These are phyloP conservation scores for Eragrostis nindensis DNA, from an alignment of 176 grass and related monocot species.

Conservation along the genomic window DNA sequence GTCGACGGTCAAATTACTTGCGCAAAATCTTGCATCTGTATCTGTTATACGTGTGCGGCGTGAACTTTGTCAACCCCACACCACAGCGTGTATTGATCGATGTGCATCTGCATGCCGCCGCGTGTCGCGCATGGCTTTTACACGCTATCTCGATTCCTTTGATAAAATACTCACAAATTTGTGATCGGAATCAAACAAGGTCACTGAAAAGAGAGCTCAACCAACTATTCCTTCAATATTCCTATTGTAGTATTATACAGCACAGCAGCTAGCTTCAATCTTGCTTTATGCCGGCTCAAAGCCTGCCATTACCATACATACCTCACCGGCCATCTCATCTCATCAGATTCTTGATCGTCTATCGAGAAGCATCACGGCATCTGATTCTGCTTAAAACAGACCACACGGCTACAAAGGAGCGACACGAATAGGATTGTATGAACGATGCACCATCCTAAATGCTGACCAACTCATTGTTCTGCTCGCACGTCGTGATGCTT, in stretches of 20 bases:
- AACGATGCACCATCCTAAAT: too few species aligned
- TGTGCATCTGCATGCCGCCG: background rate
- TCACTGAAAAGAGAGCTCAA: background rate
- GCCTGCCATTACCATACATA: background rate
- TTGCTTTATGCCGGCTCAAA: conserved; percentile 23
- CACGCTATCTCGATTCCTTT: background rate
- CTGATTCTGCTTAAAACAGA: background rate
- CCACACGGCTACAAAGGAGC: background rate
- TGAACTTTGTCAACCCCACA: too few species aligned
- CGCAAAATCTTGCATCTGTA: too few species aligned
- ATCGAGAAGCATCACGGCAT: conserved; percentile 9
- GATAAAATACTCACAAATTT: background rate
- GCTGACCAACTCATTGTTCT: too few species aligned
- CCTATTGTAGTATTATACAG: background rate
- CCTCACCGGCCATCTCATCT: conserved; percentile 1
- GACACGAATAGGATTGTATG: too few species aligned
- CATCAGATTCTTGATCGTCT: background rate
- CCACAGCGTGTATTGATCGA: background rate
- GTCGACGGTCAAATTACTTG: too few species aligned
- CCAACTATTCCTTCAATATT: background rate
- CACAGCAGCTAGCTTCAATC: background rate
- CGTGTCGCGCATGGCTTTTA: conserved; percentile 5
- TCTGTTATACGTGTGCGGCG: too few species aligned
- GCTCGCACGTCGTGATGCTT: background rate
- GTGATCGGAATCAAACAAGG: background rate